Evolutionary conservation across 768 basidiomycete species (phyloP), one percentile per base, ranked within the genome.

Genomic region (Rhodocollybia butyracea): DNA sequence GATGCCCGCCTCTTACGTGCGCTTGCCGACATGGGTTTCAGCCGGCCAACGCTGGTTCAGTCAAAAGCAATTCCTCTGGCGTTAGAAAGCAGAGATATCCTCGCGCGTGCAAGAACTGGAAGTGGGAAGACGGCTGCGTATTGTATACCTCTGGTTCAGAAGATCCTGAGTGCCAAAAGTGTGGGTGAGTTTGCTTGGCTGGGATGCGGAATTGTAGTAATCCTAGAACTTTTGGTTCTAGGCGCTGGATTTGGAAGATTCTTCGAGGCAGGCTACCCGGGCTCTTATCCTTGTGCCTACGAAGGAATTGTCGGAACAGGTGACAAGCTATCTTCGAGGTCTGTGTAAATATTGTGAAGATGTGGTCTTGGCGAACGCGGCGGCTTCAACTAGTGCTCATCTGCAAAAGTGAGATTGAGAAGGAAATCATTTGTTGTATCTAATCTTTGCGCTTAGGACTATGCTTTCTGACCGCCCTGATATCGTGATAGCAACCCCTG

Each of bases 121-220:
- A 94, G 91, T 55, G 97, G 97, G 24, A 99, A 99, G 75, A 99
- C 97, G 0, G 92, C 90, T 3, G 94, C 97, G 2, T 99, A 99
- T 68, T 92, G 91, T 62, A 79, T 98, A 10, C 97, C 97, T 0
- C 73, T 95, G 24, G 76, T 92, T 0, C 94, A 98, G 68, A 95
- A 93, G 68, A 85, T 98, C 22, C 65, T 98, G 52, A 82, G 77
- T 58, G 80, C 82, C 2, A 95, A 94, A 81, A 76, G 74, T 67
- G 93, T 93, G 68, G 70, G 87, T 79, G 57, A 62, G 62, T 65
- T 63, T 59, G 46, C 43, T 54, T 22, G 17, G 27, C 31, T 12
- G 3, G 12, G n/a, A 21, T 8, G 10, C 15, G 26, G 30, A 22
- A 2, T 48, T 17, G 27, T 17, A 26, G 6, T 40, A 22, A 54